phyloP scores from a whole-genome alignment of 371 early-diverging fungal species.

The Circinella minor region DNA sequence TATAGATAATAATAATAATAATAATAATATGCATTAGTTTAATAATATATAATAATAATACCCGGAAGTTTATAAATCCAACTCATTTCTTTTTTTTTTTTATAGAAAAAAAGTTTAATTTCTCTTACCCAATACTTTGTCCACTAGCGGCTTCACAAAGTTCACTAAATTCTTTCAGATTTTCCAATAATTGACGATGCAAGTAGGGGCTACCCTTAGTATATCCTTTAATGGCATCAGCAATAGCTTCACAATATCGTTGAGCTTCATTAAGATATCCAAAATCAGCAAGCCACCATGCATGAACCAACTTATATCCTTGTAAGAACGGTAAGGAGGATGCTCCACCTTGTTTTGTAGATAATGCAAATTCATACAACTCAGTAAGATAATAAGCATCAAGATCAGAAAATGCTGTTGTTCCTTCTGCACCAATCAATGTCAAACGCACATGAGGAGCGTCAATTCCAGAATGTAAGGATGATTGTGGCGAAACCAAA shows the following conservation, averaged over 20 bases:
- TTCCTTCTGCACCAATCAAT: conserved; percentile 61
- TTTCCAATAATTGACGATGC: conserved; percentile 68
- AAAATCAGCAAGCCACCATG: conserved; percentile 81
- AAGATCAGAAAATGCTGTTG: conserved; percentile 41
- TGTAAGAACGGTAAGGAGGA: conserved; percentile 83
- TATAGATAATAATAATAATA: conserved; percentile 9
- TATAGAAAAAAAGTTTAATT: background rate
- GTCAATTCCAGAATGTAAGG: conserved; percentile 66
- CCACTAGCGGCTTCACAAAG: conserved; percentile 48
- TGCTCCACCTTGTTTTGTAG: conserved; percentile 51
- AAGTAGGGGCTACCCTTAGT: conserved; percentile 80
- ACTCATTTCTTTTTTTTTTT: too few relatives aligned
- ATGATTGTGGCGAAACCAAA: conserved; percentile 63
- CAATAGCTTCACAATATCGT: conserved; percentile 79
- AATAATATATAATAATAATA: too few relatives aligned
- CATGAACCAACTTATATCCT: conserved; percentile 84
- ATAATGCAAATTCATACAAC: conserved; percentile 79
- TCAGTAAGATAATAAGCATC: conserved; percentile 74
- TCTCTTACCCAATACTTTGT: conserved; percentile 43
- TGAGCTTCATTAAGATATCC: conserved; percentile 76
- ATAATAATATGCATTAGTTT: too few relatives aligned
- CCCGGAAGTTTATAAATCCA: too few relatives aligned
- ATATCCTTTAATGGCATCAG: conserved; percentile 71
- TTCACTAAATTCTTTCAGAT: conserved; percentile 59
- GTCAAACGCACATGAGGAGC: conserved; percentile 59